Evolutionary conservation across 495 filamentous ascomycete species (phyloP).

Genomic region (Oidiodendron maius): DNA sequence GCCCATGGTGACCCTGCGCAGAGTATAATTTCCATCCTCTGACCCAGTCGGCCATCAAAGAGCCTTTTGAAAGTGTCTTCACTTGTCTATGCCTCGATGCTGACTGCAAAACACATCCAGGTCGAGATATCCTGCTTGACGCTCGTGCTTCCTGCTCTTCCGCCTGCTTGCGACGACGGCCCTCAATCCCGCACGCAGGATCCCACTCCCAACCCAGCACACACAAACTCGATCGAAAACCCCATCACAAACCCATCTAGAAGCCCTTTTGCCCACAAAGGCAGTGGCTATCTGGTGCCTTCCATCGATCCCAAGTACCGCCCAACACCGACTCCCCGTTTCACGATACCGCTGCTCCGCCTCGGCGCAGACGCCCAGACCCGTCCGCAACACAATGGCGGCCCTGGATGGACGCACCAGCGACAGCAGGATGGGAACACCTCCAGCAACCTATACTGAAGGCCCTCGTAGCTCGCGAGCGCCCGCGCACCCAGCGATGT

Average conservation of each 20-base stretch:
- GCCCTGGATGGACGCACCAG: slow-evolving; percentile 12
- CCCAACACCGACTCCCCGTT: slow-evolving; percentile 17
- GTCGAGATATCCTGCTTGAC: slow-evolving; percentile 13
- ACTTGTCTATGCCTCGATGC: slow-evolving; percentile 7
- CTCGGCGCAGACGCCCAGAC: slow-evolving; percentile 17
- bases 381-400: slow-evolving; percentile 25
- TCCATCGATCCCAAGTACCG: slow-evolving; percentile 7
- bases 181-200: slow-evolving; percentile 4
- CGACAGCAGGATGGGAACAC: slow-evolving; percentile 21
- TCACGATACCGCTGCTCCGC: slow-evolving; percentile 13
- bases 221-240: background rate
- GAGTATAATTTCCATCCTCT: slow-evolving; percentile 20
- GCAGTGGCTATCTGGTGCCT: no score
- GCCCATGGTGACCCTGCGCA: slow-evolving; percentile 10
- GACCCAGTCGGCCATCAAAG: slow-evolving; percentile 15
- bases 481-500: slow-evolving; percentile 34
- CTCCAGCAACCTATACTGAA: slow-evolving; percentile 12
- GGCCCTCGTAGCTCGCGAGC: slow-evolving; percentile 21
- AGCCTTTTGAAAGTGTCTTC: slow-evolving; percentile 9
- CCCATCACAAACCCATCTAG: slow-evolving; percentile 2
- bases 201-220: slow-evolving; percentile 7
- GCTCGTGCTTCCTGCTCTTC: slow-evolving; percentile 16
- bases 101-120: slow-evolving; percentile 12
- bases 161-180: slow-evolving; percentile 20
- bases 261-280: background rate